Conservation (phyloP, 2,329 filamentous ascomycete genomes). For the Endothia cerciana region DNA sequence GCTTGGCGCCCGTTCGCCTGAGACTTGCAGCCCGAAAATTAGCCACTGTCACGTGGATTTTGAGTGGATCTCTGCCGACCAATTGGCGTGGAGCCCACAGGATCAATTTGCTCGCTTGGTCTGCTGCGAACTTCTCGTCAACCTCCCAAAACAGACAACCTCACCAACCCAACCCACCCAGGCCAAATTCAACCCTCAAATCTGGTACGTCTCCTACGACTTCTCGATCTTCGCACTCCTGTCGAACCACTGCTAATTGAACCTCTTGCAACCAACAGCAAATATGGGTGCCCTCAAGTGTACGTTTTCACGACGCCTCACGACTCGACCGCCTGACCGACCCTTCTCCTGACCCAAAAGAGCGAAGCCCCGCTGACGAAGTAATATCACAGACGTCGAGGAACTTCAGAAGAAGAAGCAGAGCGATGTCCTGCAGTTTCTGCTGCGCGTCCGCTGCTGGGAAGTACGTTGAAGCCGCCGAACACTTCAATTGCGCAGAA, state of each 20-base stretch:
- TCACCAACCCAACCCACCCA: slow-evolving; percentile 21
- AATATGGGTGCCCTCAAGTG: slow-evolving; percentile 99
- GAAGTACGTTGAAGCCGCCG: slow-evolving; percentile 75
- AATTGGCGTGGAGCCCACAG: slow-evolving; percentile 22
- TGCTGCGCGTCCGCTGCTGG: slow-evolving; percentile 99
- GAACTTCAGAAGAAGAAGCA: slow-evolving; percentile 99
- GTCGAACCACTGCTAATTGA: slow-evolving; percentile 32
- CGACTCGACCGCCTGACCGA: slow-evolving; percentile 19
- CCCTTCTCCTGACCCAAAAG: slow-evolving; percentile 3
- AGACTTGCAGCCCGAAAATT: background rate
- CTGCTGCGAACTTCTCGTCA: slow-evolving; percentile 22
- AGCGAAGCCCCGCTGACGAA: slow-evolving; percentile 21
- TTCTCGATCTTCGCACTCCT: background rate
- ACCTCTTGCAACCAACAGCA: slow-evolving; percentile 43
- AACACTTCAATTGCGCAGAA: slow-evolving; percentile 36
- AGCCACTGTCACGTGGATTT: slow-evolving; percentile 10
- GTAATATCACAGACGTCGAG: slow-evolving; percentile 70
- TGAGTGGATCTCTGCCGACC: background rate
- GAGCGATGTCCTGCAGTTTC: slow-evolving; percentile 99
- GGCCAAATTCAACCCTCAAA: slow-evolving; percentile 23
- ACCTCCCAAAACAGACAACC: slow-evolving; percentile 21
- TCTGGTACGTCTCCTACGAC: slow-evolving; percentile 23
- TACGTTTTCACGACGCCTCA: slow-evolving; percentile 19
- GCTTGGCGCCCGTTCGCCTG: background rate
- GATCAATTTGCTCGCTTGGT: slow-evolving; percentile 11